These are phyloP conservation scores for Exsudoporus frostii DNA, from an alignment of 768 basidiomycete species.

Conservation along the genomic window DNA sequence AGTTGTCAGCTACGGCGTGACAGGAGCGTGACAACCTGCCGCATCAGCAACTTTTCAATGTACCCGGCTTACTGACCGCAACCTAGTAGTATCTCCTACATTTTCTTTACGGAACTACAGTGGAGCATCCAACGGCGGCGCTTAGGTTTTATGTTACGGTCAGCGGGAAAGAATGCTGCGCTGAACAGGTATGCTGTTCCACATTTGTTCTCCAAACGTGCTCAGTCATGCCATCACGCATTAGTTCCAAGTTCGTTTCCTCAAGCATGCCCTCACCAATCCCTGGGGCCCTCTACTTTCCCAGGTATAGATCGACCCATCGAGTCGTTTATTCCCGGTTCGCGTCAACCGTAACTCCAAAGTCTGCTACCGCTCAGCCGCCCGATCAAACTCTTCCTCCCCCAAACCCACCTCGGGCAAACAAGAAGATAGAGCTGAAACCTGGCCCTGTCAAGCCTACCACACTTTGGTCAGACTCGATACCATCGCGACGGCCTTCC, in stretches of 20 bases:
- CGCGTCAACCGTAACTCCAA: slow-evolving; percentile 32
- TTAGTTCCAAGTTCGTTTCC: slow-evolving; percentile 19
- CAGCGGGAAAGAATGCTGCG: slow-evolving; percentile 36
- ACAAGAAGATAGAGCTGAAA: slow-evolving; percentile 54
- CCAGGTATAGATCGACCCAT: neutral
- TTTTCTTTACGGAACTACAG: slow-evolving; percentile 8
- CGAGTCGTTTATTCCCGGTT: slow-evolving; percentile 11
- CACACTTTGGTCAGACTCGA: slow-evolving; percentile 20
- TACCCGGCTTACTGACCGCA: neutral
- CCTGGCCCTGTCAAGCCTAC: slow-evolving; percentile 58
- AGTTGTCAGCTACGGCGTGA: slow-evolving; percentile 6
- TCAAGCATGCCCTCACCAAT: neutral
- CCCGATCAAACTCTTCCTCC: slow-evolving; percentile 26
- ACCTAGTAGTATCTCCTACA: neutral
- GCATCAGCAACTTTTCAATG: neutral
- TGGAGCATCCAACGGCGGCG: slow-evolving; percentile 7
- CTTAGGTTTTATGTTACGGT: slow-evolving; percentile 38
- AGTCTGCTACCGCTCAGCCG: slow-evolving; percentile 14
- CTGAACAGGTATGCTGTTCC: slow-evolving; percentile 40
- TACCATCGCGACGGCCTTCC: slow-evolving; percentile 18
- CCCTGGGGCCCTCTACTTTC: neutral
- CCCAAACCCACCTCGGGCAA: slow-evolving; percentile 32
- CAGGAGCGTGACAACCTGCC: slow-evolving; percentile 1
- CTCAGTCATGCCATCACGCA: slow-evolving; percentile 9
- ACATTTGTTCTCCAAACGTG: neutral